phyloP scores from a whole-genome alignment of 441 rosid species.

The Hura crepitans region DNA sequence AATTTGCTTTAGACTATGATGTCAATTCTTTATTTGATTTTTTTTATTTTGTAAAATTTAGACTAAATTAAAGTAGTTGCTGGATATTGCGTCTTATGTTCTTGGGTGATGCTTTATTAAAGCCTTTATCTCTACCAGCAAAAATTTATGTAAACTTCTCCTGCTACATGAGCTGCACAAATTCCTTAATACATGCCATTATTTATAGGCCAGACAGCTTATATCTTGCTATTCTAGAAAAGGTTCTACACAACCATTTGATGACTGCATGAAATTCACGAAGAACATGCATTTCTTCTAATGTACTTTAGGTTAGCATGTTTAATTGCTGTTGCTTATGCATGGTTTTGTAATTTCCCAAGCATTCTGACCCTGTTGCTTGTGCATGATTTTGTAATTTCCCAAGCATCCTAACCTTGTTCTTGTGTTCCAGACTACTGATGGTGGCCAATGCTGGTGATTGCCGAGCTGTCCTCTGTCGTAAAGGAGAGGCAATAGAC shows the following conservation, averaged over 20 bases:
- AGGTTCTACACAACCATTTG: background rate
- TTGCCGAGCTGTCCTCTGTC: constrained; percentile 68
- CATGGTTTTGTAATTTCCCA: background rate
- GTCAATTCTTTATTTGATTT: background rate
- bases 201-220: background rate
- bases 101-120: background rate
- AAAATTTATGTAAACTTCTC: background rate
- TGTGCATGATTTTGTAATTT: background rate
- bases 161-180: background rate
- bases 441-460: constrained; percentile 79
- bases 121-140: background rate
- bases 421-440: constrained; percentile 44
- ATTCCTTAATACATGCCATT: background rate
- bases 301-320: too few relatives aligned
- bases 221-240: background rate
- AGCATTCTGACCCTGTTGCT: background rate
- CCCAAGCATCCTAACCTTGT: constrained; percentile 5
- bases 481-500: constrained; percentile 58
- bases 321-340: background rate
- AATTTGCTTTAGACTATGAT: background rate
- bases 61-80: background rate
- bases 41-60: background rate
- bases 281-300: background rate
- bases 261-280: background rate
- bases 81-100: background rate